phyloP scores from a whole-genome alignment of 2,329 filamentous ascomycete genomes.

The Colletotrichum sp. region DNA sequence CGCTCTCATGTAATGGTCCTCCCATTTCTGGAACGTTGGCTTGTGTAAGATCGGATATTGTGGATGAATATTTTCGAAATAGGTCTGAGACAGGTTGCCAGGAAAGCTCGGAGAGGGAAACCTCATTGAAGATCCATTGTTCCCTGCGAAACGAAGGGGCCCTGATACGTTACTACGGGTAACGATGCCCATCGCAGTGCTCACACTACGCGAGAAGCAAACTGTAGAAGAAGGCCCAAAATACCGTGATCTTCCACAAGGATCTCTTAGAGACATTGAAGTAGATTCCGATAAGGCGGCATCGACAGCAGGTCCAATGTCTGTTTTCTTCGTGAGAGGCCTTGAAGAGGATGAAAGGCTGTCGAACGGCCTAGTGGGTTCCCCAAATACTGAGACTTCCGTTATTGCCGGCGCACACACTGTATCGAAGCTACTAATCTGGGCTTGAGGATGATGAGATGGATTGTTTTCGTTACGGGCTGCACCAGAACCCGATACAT shows the following conservation, averaged over 20 bases:
- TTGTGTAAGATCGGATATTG: neutral
- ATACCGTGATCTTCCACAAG: neutral
- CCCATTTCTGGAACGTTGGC: neutral
- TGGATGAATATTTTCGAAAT: neutral
- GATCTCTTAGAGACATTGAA: neutral
- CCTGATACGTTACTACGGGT: neutral
- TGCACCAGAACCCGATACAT: too few species aligned
- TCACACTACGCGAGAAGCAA: neutral
- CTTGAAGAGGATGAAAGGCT: too few species aligned
- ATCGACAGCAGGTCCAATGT: accelerated
- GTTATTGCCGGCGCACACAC: too few species aligned
- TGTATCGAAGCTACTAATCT: too few species aligned
- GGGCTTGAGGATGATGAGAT: too few species aligned
- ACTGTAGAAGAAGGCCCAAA: neutral
- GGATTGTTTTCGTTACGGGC: too few species aligned
- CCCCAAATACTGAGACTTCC: too few species aligned
- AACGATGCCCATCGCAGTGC: neutral
- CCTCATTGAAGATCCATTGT: neutral
- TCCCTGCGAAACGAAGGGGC: neutral
- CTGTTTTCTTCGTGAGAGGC: too few species aligned
- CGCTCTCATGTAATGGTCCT: neutral
- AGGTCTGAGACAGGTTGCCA: neutral
- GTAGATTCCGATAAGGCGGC: neutral
- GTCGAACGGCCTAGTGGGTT: too few species aligned
- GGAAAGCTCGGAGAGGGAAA: neutral